A percentile compares a stretch with the other conserved stretches of the same genome.
Evolutionary conservation across 768 basidiomycete species (phyloP).

Genomic region (Paxillus ammoniavirescens): DNA sequence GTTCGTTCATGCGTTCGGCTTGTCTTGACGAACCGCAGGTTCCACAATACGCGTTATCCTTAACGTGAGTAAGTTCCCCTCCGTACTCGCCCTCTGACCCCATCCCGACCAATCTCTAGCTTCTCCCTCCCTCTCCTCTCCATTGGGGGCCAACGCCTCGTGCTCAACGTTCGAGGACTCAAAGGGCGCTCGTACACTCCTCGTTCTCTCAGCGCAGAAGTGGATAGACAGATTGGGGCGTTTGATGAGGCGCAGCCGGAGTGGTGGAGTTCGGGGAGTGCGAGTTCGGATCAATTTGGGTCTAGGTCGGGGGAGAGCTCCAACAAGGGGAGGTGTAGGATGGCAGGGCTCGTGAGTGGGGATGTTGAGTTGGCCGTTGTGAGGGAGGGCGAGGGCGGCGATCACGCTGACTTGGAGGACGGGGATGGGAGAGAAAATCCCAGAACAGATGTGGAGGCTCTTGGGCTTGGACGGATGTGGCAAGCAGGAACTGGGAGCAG

Average conservation of each 20-base stretch:
- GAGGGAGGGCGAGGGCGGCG: neutral
- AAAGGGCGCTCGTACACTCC: slow-evolving; percentile 1
- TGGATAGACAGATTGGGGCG: slow-evolving; percentile 13
- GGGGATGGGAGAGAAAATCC: neutral
- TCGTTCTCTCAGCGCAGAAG: slow-evolving; percentile 11
- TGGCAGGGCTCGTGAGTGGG: neutral
- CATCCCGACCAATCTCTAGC: neutral
- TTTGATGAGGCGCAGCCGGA: neutral
- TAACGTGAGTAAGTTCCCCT: neutral
- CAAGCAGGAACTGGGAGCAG: too few species aligned
- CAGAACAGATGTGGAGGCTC: neutral
- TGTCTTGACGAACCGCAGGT: neutral
- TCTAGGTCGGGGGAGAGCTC: neutral
- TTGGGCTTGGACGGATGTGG: neutral
- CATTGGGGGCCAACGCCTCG: slow-evolving; percentile 16
- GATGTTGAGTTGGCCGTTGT: neutral
- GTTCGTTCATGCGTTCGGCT: neutral
- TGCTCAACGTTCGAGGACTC: slow-evolving; percentile 17
- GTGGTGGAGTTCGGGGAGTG: neutral
- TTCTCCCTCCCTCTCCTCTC: slow-evolving; percentile 15
- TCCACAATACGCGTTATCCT: neutral
- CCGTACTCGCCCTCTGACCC: neutral
- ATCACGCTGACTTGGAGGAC: neutral
- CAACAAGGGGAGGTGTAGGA: neutral
- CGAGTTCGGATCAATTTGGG: neutral